Percentiles rank a stretch among this genome's conserved stretches.
Conservation (phyloP, 176 grass and related monocot species). For the Cenchrus fungigraminus region DNA sequence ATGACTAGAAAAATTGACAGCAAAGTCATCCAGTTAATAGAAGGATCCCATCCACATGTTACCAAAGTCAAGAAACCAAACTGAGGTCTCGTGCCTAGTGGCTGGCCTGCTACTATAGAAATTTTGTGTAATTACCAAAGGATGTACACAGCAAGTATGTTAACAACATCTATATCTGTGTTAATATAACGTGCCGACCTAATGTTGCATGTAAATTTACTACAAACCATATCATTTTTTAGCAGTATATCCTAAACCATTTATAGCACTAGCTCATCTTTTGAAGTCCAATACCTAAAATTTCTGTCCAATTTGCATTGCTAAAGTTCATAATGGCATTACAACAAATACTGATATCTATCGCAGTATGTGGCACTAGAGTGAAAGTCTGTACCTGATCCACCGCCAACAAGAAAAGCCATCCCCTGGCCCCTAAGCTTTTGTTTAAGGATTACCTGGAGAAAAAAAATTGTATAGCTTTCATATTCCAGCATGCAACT, state of each 20-base stretch:
- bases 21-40: slow-evolving; percentile 35
- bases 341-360: slow-evolving; percentile 15
- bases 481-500: slow-evolving; percentile 40
- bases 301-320: background rate
- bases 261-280: slow-evolving; percentile 10
- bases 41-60: background rate
- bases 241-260: slow-evolving; percentile 18
- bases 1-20: slow-evolving; percentile 64
- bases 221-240: background rate
- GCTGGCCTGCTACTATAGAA: background rate
- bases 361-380: background rate
- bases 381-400: slow-evolving; percentile 66
- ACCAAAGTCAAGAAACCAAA: slow-evolving; percentile 29
- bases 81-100: background rate
- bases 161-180: background rate
- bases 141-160: background rate
- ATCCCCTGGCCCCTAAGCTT: slow-evolving; percentile 93
- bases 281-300: slow-evolving; percentile 7
- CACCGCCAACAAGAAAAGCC: slow-evolving; percentile 92
- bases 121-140: background rate
- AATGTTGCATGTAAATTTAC: background rate
- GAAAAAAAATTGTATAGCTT: background rate
- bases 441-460: slow-evolving; percentile 88
- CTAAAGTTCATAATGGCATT: slow-evolving; percentile 21
- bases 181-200: background rate